Conservation (phyloP, 768 basidiomycete species). For the Suillus subalutaceus region DNA sequence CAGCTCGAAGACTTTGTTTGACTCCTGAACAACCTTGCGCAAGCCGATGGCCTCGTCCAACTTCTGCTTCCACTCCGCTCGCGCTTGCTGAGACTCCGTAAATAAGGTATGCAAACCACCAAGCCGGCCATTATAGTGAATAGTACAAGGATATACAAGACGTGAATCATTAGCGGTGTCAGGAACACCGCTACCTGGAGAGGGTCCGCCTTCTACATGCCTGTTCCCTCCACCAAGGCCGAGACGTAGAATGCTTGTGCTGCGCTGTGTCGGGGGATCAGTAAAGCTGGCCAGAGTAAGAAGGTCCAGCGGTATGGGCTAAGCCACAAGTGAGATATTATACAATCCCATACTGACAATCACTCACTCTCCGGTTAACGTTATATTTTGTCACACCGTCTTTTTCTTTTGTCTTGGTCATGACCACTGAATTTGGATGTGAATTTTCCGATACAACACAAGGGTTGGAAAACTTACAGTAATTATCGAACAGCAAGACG, state of each 20-base stretch:
- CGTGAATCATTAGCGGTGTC: conserved; percentile 63
- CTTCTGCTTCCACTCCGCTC: conserved; percentile 88
- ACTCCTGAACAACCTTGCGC: conserved; percentile 86
- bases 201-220: conserved; percentile 31
- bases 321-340: conserved; percentile 10
- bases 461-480: conserved; percentile 55
- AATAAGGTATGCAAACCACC: conserved; percentile 89
- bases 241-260: conserved; percentile 70
- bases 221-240: conserved; percentile 49
- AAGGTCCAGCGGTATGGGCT: conserved; percentile 94
- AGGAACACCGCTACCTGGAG: conserved; percentile 34
- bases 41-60: conserved; percentile 86
- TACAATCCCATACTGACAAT: neutral
- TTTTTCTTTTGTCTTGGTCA: conserved; percentile 84
- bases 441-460: conserved; percentile 14
- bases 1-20: conserved; percentile 93
- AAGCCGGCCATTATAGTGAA: conserved; percentile 86
- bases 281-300: conserved; percentile 83
- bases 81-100: conserved; percentile 75
- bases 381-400: conserved; percentile 77
- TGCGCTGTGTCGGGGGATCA: conserved; percentile 76
- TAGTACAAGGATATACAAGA: conserved; percentile 83
- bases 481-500: conserved; percentile 94
- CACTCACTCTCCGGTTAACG: conserved; percentile 75
- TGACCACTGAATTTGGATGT: conserved; percentile 60